phyloP scores from a whole-genome alignment of 768 basidiomycete species.

The Boletales sp. region DNA sequence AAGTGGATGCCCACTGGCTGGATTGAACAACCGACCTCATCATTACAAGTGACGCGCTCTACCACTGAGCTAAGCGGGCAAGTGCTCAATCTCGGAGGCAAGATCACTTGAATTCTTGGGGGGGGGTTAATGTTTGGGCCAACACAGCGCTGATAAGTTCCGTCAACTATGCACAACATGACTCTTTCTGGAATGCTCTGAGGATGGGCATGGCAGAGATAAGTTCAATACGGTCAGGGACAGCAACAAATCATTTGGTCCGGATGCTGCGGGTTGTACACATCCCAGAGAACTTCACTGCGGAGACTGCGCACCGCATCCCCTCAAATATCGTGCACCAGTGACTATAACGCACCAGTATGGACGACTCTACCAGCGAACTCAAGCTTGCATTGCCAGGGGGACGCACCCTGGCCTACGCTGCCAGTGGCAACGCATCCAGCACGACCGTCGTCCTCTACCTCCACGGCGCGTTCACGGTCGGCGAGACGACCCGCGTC shows the following conservation, averaged over 20 bases:
- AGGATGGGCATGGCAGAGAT: too few relatives aligned
- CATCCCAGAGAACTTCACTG: too few relatives aligned
- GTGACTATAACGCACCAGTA: background rate
- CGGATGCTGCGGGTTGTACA: too few relatives aligned
- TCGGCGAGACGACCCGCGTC: slow-evolving; percentile 40
- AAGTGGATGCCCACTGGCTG: slow-evolving; percentile 36
- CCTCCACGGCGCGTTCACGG: slow-evolving; percentile 52
- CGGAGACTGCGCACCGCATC: background rate
- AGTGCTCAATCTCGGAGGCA: rapidly evolving
- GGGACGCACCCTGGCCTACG: slow-evolving; percentile 52
- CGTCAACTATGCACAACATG: slow-evolving; percentile 75
- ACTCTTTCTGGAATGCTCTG: slow-evolving; percentile 61
- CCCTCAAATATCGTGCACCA: background rate
- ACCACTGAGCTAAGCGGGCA: slow-evolving; percentile 43
- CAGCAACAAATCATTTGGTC: too few relatives aligned
- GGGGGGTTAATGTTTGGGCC: slow-evolving; percentile 87
- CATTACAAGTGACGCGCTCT: slow-evolving; percentile 45
- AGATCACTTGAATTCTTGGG: background rate
- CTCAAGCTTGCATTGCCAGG: slow-evolving; percentile 23
- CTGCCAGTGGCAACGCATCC: slow-evolving; percentile 46
- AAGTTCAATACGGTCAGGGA: too few relatives aligned
- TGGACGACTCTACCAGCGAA: slow-evolving; percentile 9
- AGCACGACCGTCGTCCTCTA: slow-evolving; percentile 49
- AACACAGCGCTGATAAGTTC: slow-evolving; percentile 90
- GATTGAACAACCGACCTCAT: slow-evolving; percentile 46